Conservation (phyloP, 495 filamentous ascomycete species). For the Daldinia childiae region DNA sequence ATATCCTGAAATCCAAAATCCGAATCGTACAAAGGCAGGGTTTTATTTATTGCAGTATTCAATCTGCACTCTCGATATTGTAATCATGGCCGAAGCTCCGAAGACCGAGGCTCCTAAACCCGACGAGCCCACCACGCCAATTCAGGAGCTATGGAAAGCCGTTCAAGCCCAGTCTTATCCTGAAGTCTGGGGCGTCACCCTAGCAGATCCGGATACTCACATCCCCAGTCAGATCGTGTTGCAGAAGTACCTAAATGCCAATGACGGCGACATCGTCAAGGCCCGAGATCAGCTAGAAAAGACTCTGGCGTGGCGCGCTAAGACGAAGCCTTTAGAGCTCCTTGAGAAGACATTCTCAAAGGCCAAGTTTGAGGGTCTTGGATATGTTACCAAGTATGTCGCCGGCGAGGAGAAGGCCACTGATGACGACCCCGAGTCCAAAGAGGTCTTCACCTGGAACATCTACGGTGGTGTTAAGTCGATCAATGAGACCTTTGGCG, state of each 20-base stretch:
- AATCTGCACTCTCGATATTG: background rate
- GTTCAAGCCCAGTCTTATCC: constrained; percentile 56
- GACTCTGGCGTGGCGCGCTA: constrained; percentile 81
- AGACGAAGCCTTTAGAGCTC: constrained; percentile 59
- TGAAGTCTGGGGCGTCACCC: constrained; percentile 82
- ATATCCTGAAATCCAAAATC: background rate
- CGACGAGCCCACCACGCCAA: constrained; percentile 40
- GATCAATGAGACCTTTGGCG: constrained; percentile 74
- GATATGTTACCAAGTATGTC: constrained; percentile 62
- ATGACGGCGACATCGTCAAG: constrained; percentile 74
- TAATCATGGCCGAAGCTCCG: constrained; percentile 18
- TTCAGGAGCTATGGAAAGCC: constrained; percentile 51
- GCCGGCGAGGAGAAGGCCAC: constrained; percentile 39
- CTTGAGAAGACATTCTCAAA: constrained; percentile 58
- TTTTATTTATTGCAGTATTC: background rate
- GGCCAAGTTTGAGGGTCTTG: constrained; percentile 66
- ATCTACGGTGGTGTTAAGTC: constrained; percentile 84
- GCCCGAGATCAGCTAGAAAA: constrained; percentile 79
- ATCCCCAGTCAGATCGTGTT: constrained; percentile 81
- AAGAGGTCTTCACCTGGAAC: constrained; percentile 80
- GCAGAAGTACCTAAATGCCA: constrained; percentile 92
- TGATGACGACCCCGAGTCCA: constrained; percentile 50
- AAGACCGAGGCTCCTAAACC: constrained; percentile 35
- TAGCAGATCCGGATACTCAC: constrained; percentile 62
- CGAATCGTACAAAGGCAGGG: background rate